These are phyloP conservation scores for Ceratobasidium sp. DNA, from an alignment of 1,284 basidiomycete species.

Conservation along the genomic window DNA sequence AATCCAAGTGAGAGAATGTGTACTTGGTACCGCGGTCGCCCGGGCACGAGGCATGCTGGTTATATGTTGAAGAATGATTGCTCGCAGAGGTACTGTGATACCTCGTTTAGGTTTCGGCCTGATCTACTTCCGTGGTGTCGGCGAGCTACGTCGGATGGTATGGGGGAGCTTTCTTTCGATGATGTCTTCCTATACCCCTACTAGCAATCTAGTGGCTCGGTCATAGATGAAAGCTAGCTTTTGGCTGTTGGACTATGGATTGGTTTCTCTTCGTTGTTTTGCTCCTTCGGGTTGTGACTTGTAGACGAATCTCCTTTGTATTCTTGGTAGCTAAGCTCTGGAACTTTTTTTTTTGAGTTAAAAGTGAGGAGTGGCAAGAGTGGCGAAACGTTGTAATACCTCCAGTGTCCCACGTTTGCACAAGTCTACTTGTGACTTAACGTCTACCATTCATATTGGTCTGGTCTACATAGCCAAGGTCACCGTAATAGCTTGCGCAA, in stretches of 20 bases:
- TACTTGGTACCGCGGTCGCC: slow-evolving; percentile 42
- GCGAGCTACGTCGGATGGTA: slow-evolving; percentile 29
- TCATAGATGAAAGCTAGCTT: background rate
- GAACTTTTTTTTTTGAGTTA: too few relatives aligned
- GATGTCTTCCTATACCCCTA: slow-evolving; percentile 38
- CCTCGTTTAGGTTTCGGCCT: slow-evolving; percentile 29
- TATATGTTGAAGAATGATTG: slow-evolving; percentile 43
- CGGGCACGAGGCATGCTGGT: slow-evolving; percentile 39
- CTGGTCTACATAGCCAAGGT: too few relatives aligned
- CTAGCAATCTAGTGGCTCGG: slow-evolving; percentile 8
- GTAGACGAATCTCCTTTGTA: slow-evolving; percentile 2
- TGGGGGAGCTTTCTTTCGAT: slow-evolving; percentile 44
- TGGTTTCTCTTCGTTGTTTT: background rate
- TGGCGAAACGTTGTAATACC: background rate
- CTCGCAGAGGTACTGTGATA: slow-evolving; percentile 28
- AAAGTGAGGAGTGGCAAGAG: background rate
- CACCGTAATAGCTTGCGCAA: too few relatives aligned
- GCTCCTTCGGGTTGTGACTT: background rate
- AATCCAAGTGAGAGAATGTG: slow-evolving; percentile 14
- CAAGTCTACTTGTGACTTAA: too few relatives aligned
- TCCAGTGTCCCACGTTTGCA: too few relatives aligned
- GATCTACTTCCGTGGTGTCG: slow-evolving; percentile 25
- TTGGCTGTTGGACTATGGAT: background rate
- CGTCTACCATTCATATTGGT: too few relatives aligned
- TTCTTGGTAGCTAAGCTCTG: too few relatives aligned